Evolutionary conservation across 192 early-diverging fungal species (phyloP).

Genomic region (Coemansia sp.): DNA sequence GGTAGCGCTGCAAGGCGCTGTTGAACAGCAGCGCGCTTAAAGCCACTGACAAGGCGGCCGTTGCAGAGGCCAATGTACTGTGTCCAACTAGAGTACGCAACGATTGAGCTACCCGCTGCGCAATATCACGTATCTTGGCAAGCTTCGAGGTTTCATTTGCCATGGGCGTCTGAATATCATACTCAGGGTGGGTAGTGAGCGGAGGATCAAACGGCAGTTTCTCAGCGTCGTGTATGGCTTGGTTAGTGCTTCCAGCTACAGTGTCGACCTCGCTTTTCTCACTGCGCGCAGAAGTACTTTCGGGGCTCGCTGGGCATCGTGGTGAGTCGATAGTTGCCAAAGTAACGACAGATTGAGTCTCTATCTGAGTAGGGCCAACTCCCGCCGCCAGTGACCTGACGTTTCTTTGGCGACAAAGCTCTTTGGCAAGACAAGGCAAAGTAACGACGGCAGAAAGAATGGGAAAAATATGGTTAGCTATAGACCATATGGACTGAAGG

Average conservation of each 20-base stretch:
- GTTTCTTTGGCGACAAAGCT: neutral
- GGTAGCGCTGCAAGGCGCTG: slow-evolving; percentile 12
- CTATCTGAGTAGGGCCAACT: neutral
- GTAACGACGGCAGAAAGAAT: neutral
- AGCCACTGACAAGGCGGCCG: slow-evolving; percentile 6
- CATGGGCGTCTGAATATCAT: neutral
- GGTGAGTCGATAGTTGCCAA: neutral
- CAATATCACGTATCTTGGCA: neutral
- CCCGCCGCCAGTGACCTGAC: neutral
- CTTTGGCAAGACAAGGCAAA: neutral
- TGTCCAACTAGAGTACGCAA: neutral
- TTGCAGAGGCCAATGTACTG: neutral
- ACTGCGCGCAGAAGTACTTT: neutral
- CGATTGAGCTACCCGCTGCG: neutral
- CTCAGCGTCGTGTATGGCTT: neutral
- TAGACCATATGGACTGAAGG: neutral
- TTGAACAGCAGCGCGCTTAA: slow-evolving; percentile 15
- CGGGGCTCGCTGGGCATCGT: neutral
- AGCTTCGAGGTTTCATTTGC: neutral
- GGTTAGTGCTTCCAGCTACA: neutral
- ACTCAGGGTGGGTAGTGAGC: neutral
- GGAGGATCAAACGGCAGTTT: neutral
- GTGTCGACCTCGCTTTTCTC: slow-evolving; percentile 1
- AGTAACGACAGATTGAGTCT: neutral
- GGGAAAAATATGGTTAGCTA: slow-evolving; percentile 2